Evolutionary conservation across 768 basidiomycete genomes (phyloP).

Genomic region (Clathrus columnatus): DNA sequence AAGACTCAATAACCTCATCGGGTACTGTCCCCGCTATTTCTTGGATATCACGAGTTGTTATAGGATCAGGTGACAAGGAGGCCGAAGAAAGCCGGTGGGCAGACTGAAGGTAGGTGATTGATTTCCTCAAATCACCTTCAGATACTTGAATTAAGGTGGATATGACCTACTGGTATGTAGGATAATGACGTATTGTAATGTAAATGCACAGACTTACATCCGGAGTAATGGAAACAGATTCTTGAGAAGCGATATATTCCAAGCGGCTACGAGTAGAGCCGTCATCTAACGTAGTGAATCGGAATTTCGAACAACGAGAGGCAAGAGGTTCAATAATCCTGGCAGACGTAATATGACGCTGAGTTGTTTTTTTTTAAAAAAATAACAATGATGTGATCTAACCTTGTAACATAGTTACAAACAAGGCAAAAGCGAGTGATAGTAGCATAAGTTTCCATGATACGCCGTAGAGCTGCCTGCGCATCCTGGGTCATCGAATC

Average conservation of each 20-base stretch:
- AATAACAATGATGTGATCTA: conserved; percentile 14
- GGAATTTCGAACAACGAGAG: conserved; percentile 98
- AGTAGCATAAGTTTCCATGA: conserved; percentile 97
- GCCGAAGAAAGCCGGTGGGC: conserved; percentile 81
- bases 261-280: conserved; percentile 68
- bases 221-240: conserved; percentile 50
- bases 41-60: conserved; percentile 74
- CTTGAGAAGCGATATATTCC: conserved; percentile 68
- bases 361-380: not conserved
- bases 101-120: conserved; percentile 96
- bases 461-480: conserved; percentile 91
- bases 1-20: conserved; percentile 53
- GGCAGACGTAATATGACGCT: not conserved
- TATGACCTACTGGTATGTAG: conserved; percentile 35
- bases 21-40: conserved; percentile 98
- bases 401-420: conserved; percentile 99
- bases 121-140: conserved; percentile 87
- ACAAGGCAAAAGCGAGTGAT: conserved; percentile 98
- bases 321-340: conserved; percentile 98
- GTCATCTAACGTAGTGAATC: conserved; percentile 87
- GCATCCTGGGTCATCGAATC: conserved; percentile 99
- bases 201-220: conserved; percentile 14
- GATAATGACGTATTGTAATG: not conserved
- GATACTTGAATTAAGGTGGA: conserved; percentile 70
- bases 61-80: conserved; percentile 59